Conservation (phyloP, 352 stramenopile genomes). For the Globisporangium nagaii region DNA sequence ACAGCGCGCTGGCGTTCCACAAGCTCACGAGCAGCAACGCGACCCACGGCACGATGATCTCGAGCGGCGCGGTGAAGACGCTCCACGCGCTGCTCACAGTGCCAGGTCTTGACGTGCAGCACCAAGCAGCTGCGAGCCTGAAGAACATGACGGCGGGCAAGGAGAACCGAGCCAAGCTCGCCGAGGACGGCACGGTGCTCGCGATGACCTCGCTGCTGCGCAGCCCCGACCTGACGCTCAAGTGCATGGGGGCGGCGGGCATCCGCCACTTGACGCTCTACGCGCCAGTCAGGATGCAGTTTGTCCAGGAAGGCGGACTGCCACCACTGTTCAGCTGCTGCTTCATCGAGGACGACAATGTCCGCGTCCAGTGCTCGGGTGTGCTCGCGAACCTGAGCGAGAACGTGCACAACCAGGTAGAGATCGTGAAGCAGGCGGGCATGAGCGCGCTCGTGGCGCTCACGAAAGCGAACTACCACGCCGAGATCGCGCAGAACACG, state of each 20-base stretch:
- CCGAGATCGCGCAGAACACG: slow-evolving; percentile 82
- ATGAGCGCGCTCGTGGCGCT: slow-evolving; percentile 68
- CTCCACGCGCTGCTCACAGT: slow-evolving; percentile 75
- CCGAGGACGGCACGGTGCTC: slow-evolving; percentile 81
- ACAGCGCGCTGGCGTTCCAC: slow-evolving; percentile 82
- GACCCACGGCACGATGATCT: slow-evolving; percentile 66
- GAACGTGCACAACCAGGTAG: slow-evolving; percentile 87
- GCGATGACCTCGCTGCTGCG: slow-evolving; percentile 81
- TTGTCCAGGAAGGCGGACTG: slow-evolving; percentile 66
- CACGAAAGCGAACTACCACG: slow-evolving; percentile 48
- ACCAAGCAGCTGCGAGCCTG: slow-evolving; percentile 89
- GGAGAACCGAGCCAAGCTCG: slow-evolving; percentile 87
- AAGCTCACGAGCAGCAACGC: slow-evolving; percentile 79
- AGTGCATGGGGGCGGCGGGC: slow-evolving; percentile 84
- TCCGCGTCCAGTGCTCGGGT: slow-evolving; percentile 87
- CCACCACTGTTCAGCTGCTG: slow-evolving; percentile 61
- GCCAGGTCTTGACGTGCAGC: slow-evolving; percentile 67
- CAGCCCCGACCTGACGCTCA: slow-evolving; percentile 70
- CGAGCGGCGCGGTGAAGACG: slow-evolving; percentile 47
- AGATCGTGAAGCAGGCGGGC: slow-evolving; percentile 74
- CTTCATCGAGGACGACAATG: slow-evolving; percentile 57
- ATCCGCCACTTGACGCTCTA: slow-evolving; percentile 88
- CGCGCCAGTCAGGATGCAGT: slow-evolving; percentile 54
- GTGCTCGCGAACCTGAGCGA: slow-evolving; percentile 90
- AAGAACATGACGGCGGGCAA: slow-evolving; percentile 89